These are phyloP conservation scores for Mycosarcoma maydis DNA, from an alignment of 1,284 basidiomycete species.

Conservation along the genomic window DNA sequence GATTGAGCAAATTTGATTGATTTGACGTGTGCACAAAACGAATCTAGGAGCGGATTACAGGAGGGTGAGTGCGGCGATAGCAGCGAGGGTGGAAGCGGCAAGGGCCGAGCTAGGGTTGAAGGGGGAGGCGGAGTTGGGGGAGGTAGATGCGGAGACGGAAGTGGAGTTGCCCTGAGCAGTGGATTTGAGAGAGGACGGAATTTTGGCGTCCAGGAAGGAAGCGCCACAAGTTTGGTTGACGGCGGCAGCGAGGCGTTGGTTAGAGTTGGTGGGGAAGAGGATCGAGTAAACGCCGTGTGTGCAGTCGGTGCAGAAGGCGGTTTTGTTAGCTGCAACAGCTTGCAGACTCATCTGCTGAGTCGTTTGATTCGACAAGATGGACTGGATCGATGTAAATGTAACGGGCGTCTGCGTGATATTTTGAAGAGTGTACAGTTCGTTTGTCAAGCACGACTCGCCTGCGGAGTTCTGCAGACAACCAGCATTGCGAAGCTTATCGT, in stretches of 20 bases:
- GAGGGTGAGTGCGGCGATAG: constrained; percentile 21
- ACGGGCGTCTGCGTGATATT: constrained; percentile 23
- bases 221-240: constrained; percentile 24
- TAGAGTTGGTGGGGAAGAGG: constrained; percentile 26
- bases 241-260: constrained; percentile 17
- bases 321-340: constrained; percentile 24
- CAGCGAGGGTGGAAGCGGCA: constrained; percentile 6
- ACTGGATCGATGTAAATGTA: constrained; percentile 14
- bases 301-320: constrained; percentile 47
- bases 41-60: too few species aligned
- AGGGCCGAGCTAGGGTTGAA: not conserved
- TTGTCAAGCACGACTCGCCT: constrained; percentile 16
- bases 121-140: constrained; percentile 3
- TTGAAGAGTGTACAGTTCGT: constrained; percentile 31
- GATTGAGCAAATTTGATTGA: too few species aligned
- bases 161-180: constrained; percentile 36
- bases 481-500: constrained; percentile 25
- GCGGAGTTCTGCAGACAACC: constrained; percentile 22
- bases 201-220: constrained; percentile 26
- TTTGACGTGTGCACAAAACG: too few species aligned
- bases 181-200: constrained; percentile 26
- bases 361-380: constrained; percentile 13
- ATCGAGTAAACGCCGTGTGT: constrained; percentile 34
- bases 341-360: constrained; percentile 16
- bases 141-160: too few species aligned